phyloP scores from a whole-genome alignment of 2,329 filamentous ascomycete species.

The Fusarium tricinctum region DNA sequence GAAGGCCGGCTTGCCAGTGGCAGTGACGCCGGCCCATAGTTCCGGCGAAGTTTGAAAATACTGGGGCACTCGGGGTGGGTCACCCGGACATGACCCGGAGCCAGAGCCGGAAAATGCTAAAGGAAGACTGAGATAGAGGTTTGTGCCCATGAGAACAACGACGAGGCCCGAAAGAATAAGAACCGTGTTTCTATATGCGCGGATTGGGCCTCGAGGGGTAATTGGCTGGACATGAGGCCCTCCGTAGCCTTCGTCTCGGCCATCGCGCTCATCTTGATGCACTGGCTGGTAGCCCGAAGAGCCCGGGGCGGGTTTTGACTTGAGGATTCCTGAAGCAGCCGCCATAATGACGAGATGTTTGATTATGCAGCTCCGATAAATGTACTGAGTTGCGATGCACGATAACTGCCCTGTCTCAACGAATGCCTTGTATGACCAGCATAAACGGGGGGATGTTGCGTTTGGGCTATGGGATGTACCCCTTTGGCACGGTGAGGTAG shows the following conservation, averaged over 20 bases:
- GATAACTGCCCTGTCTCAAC: conserved; percentile 19
- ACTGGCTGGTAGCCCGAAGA: conserved; percentile 53
- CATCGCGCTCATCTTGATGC: conserved; percentile 53
- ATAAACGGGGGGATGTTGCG: conserved; percentile 11
- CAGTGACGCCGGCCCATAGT: conserved; percentile 74
- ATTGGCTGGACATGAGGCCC: conserved; percentile 31
- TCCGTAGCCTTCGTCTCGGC: conserved; percentile 35
- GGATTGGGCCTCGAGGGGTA: conserved; percentile 42
- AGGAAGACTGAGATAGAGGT: conserved; percentile 56
- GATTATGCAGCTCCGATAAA: neutral
- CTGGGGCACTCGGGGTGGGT: conserved; percentile 65
- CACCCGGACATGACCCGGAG: conserved; percentile 51
- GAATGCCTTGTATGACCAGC: conserved; percentile 13
- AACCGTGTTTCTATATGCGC: conserved; percentile 51
- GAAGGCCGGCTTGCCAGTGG: conserved; percentile 78
- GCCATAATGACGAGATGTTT: conserved; percentile 33
- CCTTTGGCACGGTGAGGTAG: conserved; percentile 27
- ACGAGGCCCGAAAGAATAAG: conserved; percentile 54
- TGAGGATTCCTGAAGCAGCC: conserved; percentile 32
- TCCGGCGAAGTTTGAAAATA: conserved; percentile 74
- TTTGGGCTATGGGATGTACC: conserved; percentile 24
- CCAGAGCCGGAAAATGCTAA: conserved; percentile 48
- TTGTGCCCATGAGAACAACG: conserved; percentile 56
- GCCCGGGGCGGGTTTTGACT: conserved; percentile 35
- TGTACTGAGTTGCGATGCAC: neutral